A percentile compares a stretch with the other conserved stretches of the same genome.
These are phyloP conservation scores for Globisporangium middletonii DNA, from an alignment of 352 stramenopile species.

Conservation along the genomic window DNA sequence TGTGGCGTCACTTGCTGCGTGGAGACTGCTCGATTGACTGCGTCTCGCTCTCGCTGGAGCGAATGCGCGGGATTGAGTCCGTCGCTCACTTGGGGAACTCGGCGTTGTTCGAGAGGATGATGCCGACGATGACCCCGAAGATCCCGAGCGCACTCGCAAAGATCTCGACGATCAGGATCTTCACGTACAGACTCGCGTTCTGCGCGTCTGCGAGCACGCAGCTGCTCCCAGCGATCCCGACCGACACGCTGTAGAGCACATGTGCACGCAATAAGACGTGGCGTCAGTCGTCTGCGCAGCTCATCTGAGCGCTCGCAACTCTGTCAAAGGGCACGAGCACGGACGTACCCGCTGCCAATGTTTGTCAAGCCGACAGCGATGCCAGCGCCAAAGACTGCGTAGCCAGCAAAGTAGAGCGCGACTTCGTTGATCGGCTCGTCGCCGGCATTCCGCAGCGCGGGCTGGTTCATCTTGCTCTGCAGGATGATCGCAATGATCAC, in stretches of 20 bases:
- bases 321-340: background rate
- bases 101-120: slow-evolving; percentile 98
- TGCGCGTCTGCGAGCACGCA: slow-evolving; percentile 98
- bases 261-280: background rate
- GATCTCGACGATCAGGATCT: slow-evolving; percentile 99
- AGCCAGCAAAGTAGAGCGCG: slow-evolving; percentile 94
- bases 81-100: slow-evolving; percentile 82
- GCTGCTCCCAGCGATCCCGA: slow-evolving; percentile 96
- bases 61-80: background rate
- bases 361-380: slow-evolving; percentile 98
- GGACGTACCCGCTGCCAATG: slow-evolving; percentile 88
- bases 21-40: too few relatives aligned
- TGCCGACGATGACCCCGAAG: slow-evolving; percentile 98
- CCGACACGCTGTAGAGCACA: slow-evolving; percentile 78
- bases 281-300: background rate
- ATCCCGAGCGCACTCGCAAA: slow-evolving; percentile 98
- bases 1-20: too few relatives aligned
- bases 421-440: slow-evolving; percentile 73
- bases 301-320: background rate
- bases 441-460: slow-evolving; percentile 41
- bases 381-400: slow-evolving; percentile 96
- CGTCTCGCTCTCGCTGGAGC: background rate
- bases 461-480: slow-evolving; percentile 93
- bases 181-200: slow-evolving; percentile 97
- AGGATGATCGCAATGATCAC: slow-evolving; percentile 99